Evolutionary conservation across 108 stramenopile species (phyloP).

Genomic region (Cylindrotheca closterium): DNA sequence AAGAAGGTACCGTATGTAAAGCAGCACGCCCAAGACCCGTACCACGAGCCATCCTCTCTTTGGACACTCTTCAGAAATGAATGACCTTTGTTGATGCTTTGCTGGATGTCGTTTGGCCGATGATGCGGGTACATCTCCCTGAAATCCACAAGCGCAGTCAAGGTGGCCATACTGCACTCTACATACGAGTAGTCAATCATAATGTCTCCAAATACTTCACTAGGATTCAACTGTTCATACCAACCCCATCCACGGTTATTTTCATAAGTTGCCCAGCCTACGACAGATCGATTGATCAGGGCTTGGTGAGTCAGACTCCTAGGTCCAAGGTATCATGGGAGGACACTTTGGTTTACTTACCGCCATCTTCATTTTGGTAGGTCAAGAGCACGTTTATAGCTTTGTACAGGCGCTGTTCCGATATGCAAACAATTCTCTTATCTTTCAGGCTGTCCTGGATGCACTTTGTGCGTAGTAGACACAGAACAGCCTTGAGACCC

Average conservation of each 20-base stretch:
- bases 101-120: conserved; percentile 70
- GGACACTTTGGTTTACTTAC: too few relatives aligned
- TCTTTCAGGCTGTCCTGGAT: conserved; percentile 51
- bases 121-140: conserved; percentile 76
- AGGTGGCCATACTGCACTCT: conserved; percentile 95
- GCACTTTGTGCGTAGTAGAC: conserved; percentile 58
- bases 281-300: conserved; percentile 10
- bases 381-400: conserved; percentile 86
- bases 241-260: conserved; percentile 97
- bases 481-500: conserved; percentile 89
- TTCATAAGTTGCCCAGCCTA: conserved; percentile 97
- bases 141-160: conserved; percentile 93
- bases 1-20: conserved; percentile 96
- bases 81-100: conserved; percentile 74
- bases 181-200: conserved; percentile 99
- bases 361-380: conserved; percentile 97
- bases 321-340: too few relatives aligned
- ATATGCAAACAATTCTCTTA: conserved; percentile 45
- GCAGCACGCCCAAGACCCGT: conserved; percentile 96
- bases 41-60: conserved; percentile 94
- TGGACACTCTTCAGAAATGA: conserved; percentile 93
- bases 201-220: conserved; percentile 98
- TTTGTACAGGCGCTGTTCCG: conserved; percentile 66
- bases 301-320: not conserved
- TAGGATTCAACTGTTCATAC: conserved; percentile 97